Evolutionary conservation across 1,284 basidiomycete genomes (phyloP).

Genomic region (Cryptococcus sp.): DNA sequence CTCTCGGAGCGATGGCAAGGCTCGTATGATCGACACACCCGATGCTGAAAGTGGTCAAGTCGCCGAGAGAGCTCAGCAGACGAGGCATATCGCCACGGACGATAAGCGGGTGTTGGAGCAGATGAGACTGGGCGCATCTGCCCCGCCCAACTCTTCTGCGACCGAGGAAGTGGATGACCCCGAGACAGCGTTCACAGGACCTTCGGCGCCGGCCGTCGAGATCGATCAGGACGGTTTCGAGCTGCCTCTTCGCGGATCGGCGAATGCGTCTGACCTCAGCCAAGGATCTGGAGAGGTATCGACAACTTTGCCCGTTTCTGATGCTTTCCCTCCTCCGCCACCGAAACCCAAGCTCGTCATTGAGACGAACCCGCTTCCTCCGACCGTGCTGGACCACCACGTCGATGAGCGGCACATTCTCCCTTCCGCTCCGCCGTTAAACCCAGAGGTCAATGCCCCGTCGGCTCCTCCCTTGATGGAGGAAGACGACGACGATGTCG

Average conservation of each 20-base stretch:
- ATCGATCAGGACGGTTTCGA: slow-evolving; percentile 52
- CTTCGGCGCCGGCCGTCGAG: slow-evolving; percentile 48
- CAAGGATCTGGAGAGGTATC: too few relatives aligned
- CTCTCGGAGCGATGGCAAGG: slow-evolving; percentile 44
- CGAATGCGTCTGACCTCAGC: neutral
- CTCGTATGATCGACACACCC: slow-evolving; percentile 22
- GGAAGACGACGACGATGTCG: slow-evolving; percentile 20
- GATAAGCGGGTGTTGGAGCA: slow-evolving; percentile 51
- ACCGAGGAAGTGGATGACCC: slow-evolving; percentile 9
- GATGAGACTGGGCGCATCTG: slow-evolving; percentile 44
- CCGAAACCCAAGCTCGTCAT: slow-evolving; percentile 1
- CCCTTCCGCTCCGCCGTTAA: slow-evolving; percentile 30
- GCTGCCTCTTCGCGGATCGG: slow-evolving; percentile 14
- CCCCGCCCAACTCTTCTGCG: slow-evolving; percentile 27
- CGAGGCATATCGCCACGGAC: slow-evolving; percentile 13
- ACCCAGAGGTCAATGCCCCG: slow-evolving; percentile 11
- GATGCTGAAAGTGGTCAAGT: neutral
- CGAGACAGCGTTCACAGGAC: slow-evolving; percentile 13
- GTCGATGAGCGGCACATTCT: slow-evolving; percentile 21
- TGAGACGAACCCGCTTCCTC: neutral
- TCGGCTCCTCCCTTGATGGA: slow-evolving; percentile 32
- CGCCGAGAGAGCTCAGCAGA: neutral
- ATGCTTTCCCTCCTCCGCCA: slow-evolving; percentile 8
- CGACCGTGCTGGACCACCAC: neutral
- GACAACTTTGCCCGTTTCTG: neutral